Percentiles rank a stretch among this genome's conserved stretches.
phyloP scores from a whole-genome alignment of 2,329 filamentous ascomycete genomes.

The Tolypocladium pustulatum region DNA sequence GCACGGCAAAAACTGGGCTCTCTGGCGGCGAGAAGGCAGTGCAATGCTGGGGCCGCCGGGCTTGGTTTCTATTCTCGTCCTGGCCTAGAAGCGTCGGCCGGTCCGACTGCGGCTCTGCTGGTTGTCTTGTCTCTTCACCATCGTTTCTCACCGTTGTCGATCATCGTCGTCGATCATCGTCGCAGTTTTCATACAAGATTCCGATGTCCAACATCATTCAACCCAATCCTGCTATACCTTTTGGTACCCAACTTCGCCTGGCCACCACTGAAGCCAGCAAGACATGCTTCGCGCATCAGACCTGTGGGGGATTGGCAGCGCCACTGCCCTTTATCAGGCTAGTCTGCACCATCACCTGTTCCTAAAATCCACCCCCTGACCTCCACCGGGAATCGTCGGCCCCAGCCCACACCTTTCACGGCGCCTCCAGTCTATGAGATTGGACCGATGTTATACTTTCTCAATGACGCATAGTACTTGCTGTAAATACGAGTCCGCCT shows the following conservation, averaged over 20 bases:
- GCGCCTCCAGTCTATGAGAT: neutral
- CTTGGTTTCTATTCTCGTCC: neutral
- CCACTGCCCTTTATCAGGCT: neutral
- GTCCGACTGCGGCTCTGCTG: neutral
- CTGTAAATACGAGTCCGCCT: no score
- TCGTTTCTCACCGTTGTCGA: no score
- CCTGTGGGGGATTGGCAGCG: neutral
- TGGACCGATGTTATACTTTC: neutral
- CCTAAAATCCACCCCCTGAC: neutral
- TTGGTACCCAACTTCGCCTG: neutral
- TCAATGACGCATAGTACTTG: neutral
- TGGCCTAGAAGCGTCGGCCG: neutral
- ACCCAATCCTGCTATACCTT: neutral
- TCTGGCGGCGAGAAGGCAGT: neutral
- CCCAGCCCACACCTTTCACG: neutral
- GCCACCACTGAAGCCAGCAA: neutral
- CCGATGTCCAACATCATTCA: neutral
- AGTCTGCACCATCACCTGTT: neutral
- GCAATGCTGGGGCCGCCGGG: neutral
- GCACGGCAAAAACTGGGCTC: neutral
- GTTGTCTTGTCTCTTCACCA: neutral
- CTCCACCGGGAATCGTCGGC: neutral
- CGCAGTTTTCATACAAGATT: neutral
- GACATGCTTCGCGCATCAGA: neutral
- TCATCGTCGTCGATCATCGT: neutral